Base-by-base conservation (phyloP, 2,329 filamentous ascomycete species). In the Aspergillus sp. region DNA sequence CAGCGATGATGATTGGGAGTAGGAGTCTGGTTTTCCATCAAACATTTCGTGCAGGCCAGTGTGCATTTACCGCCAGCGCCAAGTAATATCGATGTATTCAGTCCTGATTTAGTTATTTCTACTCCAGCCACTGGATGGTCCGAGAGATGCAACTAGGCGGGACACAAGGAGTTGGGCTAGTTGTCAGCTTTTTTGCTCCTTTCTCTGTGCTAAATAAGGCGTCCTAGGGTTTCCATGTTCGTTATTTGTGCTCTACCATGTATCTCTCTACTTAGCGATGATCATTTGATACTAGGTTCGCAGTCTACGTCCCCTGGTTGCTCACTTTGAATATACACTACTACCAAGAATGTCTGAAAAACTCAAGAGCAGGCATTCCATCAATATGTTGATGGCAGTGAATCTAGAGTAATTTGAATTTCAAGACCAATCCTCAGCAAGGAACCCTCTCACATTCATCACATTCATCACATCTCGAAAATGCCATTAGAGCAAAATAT, bases 1-100 rank as follows among this genome's bases (percentile, higher is more conserved):
- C 61, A 88, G 85, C 63, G 88, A 90, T 57, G 88, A 90, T 66
- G 90, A 92, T 69, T 92, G 89, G 88, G 89, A 92, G 76, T 91
- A 81, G 74, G 24, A 39, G 21, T 19, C 17, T 19, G 19, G 27
- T 27, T 7, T 48, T 33, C 31, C 27, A 19, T 17, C 35, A n/a
- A n/a, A 37, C 11, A 19, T 31, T 57, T 12, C n/a, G 15, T 46
- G 37, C 19, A 14, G 9, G 14, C 31, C 19, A 44, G 48, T 12
- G 7, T 37, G 6, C 15, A 12, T n/a, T 37, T 37, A 37, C 35
- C 14, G 15, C 35, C 35, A 51, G 27, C 23, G 27, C 17, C n/a
- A 15, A n/a, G 19, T 33, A 31, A 43, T 35, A 33, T 31, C 8
- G 17, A 23, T 17, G 8, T 35, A n/a, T 37, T 37, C 15, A 5